Base-by-base conservation (phyloP, 2,329 filamentous ascomycete genomes). In the Didymella exigua region DNA sequence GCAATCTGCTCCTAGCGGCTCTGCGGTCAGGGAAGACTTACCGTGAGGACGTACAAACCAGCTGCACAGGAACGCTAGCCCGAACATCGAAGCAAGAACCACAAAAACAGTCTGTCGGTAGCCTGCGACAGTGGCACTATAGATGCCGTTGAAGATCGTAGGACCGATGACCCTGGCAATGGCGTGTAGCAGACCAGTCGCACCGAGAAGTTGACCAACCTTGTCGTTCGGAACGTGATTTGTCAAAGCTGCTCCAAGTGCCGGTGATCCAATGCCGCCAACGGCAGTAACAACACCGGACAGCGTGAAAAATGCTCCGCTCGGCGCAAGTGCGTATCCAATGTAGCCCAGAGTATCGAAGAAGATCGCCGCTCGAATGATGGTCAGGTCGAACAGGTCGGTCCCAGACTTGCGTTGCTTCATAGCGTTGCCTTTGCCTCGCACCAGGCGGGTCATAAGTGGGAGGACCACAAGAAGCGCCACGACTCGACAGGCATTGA, bases 101-200 rank as follows among this genome's bases (percentile, higher is more conserved):
- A 96, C 84, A 72, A 97, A 97, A 0, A 96, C 88, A 0, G 91
- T 86, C 74, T 95, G 91, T 0, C 91, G 86, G 62, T 89, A 93
- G 1, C 77, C 86, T 18, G 83, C 86, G 1, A 97, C 90, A 0
- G 95, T 98, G 2, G 83, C 79, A 13, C 89, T 89, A 72, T 96
- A 99, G 9, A 98, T 85, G 5, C 90, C 84, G 68, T 95, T 96
- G 76, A 97, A 96, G 1, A 93, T 70, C 0, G 91, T 83, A 0
- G 95, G 95, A 0, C 89, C 87, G 11, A 96, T 72, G 2, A 98
- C 86, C 58, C 92, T 82, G 3, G 90, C 85, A 30, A 96, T 76
- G 1, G 91, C 89, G 75, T 98, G 93, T 54, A 98, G 76, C 58
- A 98, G 79, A 0, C 93, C 95, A 14, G 88, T 89, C 1, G 92